Conservation (phyloP, 1,284 basidiomycete genomes). For the Cryptococcus sp. region DNA sequence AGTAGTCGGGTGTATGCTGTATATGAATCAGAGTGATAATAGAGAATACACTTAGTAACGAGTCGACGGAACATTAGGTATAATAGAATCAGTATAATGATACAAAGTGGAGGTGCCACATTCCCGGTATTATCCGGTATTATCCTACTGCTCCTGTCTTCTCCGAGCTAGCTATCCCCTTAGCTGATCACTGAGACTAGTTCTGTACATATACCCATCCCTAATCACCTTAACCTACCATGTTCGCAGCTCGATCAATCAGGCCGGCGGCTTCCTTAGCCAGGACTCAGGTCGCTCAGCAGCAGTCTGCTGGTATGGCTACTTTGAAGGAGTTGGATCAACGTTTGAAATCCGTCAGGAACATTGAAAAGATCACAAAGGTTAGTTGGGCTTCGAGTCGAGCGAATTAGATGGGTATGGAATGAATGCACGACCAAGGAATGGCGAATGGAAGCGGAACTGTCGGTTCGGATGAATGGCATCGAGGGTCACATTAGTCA, state of each 20-base stretch:
- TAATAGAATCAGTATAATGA: not conserved
- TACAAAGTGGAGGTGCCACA: not conserved
- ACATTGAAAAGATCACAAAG: conserved; percentile 99
- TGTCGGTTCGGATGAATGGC: not conserved
- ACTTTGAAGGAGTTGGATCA: conserved; percentile 96
- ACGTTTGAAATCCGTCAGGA: conserved; percentile 87
- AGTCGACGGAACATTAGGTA: too few relatives aligned
- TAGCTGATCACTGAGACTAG: not conserved
- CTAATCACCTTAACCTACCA: conserved; percentile 18
- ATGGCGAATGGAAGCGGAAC: not conserved
- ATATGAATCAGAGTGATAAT: not conserved
- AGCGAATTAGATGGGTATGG: not conserved
- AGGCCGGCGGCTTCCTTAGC: conserved; percentile 56
- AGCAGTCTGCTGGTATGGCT: conserved; percentile 75
- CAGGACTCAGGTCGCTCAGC: conserved; percentile 50
- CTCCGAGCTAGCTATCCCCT: not conserved
- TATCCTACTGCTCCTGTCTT: not conserved
- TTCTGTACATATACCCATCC: conserved; percentile 5
- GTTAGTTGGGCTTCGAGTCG: conserved; percentile 51
- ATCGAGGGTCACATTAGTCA: too few relatives aligned
- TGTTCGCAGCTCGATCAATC: conserved; percentile 57
- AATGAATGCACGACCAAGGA: not conserved
- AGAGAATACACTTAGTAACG: too few relatives aligned
- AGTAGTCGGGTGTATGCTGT: not conserved
- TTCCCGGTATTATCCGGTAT: not conserved